These are phyloP conservation scores for Ogataea henricii DNA, from an alignment of 805 yeast species.

Conservation along the genomic window DNA sequence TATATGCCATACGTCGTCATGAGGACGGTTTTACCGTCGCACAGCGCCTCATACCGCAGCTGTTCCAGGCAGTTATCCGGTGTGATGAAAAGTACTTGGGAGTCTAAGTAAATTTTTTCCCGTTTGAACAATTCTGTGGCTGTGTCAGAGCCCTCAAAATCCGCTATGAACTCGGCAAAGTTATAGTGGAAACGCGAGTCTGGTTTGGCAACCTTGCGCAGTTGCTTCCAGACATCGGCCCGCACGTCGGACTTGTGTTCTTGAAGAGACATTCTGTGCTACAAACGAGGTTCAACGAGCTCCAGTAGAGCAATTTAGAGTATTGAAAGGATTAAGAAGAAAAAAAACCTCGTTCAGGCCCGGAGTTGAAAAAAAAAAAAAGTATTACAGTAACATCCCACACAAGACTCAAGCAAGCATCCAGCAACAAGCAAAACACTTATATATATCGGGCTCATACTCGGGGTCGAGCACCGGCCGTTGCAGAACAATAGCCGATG, in stretches of 20 bases:
- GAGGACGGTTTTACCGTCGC: conserved; percentile 28
- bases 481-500: no score
- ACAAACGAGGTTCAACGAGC: neutral
- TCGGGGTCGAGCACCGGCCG: no score
- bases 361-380: no score
- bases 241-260: conserved; percentile 27
- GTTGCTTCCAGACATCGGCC: conserved; percentile 30
- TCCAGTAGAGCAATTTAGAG: no score
- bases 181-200: conserved; percentile 34
- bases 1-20: conserved; percentile 35
- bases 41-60: conserved; percentile 27
- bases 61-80: conserved; percentile 36
- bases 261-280: conserved; percentile 15
- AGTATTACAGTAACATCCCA: no score
- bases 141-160: conserved; percentile 31
- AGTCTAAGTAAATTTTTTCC: conserved; percentile 16
- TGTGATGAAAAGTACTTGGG: conserved; percentile 29
- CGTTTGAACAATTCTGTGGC: conserved; percentile 23
- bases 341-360: no score
- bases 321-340: no score
- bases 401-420: no score
- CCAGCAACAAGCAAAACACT: no score
- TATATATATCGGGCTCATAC: no score
- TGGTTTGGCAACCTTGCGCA: conserved; percentile 33
- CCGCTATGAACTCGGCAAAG: conserved; percentile 37